A percentile compares a stretch with the other conserved stretches of the same genome.
Evolutionary conservation across 2,329 filamentous ascomycete species (phyloP).

Genomic region (Diaporthe nobilis): DNA sequence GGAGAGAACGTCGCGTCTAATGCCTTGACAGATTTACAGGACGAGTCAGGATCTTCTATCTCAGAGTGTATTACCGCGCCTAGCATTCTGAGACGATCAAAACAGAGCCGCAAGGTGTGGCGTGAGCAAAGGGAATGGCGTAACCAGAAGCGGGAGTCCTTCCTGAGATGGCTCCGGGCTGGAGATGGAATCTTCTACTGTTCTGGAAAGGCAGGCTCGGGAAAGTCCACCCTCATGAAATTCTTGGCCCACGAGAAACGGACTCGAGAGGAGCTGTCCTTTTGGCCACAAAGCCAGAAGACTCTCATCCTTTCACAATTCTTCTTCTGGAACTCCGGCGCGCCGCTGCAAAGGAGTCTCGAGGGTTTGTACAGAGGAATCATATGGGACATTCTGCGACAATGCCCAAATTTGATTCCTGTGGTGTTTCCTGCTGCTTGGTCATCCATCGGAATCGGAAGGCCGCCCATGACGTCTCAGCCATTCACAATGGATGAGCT

Average conservation of each 20-base stretch:
- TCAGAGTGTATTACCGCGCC: background rate
- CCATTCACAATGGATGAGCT: conserved; percentile 1
- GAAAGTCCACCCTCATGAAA: conserved; percentile 34
- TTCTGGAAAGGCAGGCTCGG: conserved; percentile 31
- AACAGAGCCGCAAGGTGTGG: background rate
- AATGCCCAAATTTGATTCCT: conserved; percentile 38
- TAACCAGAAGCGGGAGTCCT: background rate
- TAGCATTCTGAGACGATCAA: background rate
- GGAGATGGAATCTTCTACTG: conserved; percentile 7
- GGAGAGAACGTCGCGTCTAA: background rate
- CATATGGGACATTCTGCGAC: conserved; percentile 40
- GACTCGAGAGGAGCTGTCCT: background rate
- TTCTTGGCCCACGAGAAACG: background rate
- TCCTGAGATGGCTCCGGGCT: background rate
- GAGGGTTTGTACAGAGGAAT: conserved; percentile 42
- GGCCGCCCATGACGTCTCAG: too few relatives aligned
- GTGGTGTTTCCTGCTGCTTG: conserved; percentile 32
- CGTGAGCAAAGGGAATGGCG: background rate
- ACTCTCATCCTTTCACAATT: conserved; percentile 21
- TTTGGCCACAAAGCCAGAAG: background rate
- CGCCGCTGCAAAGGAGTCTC: conserved; percentile 38
- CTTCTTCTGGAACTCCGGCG: conserved; percentile 42
- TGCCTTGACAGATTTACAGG: fast-evolving
- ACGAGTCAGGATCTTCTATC: background rate
- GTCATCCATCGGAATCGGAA: background rate